These are phyloP conservation scores for Chenopodium formosanum DNA, from an alignment of 148 eudicot species.

Conservation along the genomic window DNA sequence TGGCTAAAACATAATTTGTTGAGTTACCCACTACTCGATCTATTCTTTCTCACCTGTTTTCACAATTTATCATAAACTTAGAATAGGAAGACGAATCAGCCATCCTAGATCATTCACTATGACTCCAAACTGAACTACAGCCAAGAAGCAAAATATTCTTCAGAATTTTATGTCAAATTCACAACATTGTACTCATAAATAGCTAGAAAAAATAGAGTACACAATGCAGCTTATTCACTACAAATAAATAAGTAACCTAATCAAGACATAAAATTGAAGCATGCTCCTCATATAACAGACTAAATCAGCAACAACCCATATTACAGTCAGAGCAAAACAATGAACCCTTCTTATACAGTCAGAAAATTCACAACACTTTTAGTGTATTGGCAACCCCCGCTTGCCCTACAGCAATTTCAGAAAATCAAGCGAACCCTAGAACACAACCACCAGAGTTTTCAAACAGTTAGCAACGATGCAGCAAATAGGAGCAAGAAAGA, in stretches of 20 bases:
- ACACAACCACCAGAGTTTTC: conserved; percentile 6
- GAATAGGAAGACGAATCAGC: background rate
- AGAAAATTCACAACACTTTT: background rate
- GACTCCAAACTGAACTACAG: conserved; percentile 2
- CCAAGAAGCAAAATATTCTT: background rate
- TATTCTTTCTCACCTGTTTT: too few species aligned
- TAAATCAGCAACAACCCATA: background rate
- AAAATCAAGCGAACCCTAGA: conserved; percentile 32
- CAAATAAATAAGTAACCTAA: background rate
- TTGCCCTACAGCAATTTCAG: conserved; percentile 10
- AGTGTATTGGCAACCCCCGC: background rate
- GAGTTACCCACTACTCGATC: too few species aligned
- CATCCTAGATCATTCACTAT: background rate
- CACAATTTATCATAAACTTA: too few species aligned
- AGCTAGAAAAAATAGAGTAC: background rate
- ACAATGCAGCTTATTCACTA: background rate
- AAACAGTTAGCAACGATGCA: conserved; percentile 7
- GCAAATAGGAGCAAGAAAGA: conserved; percentile 15
- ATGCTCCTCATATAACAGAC: background rate
- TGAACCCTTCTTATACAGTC: background rate
- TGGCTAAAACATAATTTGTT: background rate
- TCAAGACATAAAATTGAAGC: background rate
- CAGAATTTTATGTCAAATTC: conserved; percentile 25
- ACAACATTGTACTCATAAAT: conserved; percentile 7
- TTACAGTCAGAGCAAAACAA: background rate